Percentiles rank a stretch among this genome's conserved stretches.
These are phyloP conservation scores for Vitis rotundifolia DNA, from an alignment of 164 flowering plant genomes.

Conservation along the genomic window DNA sequence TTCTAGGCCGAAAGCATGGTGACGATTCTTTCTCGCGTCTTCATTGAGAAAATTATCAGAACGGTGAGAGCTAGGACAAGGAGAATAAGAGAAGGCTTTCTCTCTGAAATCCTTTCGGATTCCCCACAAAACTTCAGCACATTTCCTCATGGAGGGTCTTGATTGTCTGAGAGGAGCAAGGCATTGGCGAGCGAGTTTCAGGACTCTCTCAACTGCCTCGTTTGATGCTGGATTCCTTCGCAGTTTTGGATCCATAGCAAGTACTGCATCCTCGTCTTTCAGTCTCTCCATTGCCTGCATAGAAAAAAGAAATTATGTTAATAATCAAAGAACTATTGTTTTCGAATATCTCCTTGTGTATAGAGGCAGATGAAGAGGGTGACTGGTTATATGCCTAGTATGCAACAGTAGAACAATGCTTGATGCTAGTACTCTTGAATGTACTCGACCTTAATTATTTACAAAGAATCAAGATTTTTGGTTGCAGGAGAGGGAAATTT, in stretches of 20 bases:
- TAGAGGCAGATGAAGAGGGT: too few relatives aligned
- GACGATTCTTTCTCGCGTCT: conserved; percentile 18
- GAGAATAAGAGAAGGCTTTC: conserved; percentile 9
- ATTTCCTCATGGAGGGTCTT: conserved; percentile 68
- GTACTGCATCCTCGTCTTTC: conserved; percentile 46
- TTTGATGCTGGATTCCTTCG: conserved; percentile 50
- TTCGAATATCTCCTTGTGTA: too few relatives aligned
- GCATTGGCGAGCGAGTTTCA: conserved; percentile 59
- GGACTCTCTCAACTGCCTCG: conserved; percentile 45
- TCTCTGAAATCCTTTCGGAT: conserved; percentile 52
- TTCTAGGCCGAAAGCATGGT: conserved; percentile 22
- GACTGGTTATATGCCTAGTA: too few relatives aligned
- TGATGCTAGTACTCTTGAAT: too few relatives aligned
- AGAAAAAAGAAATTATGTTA: background rate
- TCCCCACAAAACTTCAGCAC: conserved; percentile 65
- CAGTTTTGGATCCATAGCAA: conserved; percentile 60
- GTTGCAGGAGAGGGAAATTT: background rate
- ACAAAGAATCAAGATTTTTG: too few relatives aligned
- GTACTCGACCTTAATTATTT: too few relatives aligned
- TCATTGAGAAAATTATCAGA: conserved; percentile 23
- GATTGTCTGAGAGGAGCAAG: conserved; percentile 43
- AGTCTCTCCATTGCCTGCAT: conserved; percentile 67
- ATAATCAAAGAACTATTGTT: too few relatives aligned
- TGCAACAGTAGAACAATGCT: too few relatives aligned
- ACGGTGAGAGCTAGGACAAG: conserved; percentile 17